Conservation (phyloP, 2,329 filamentous ascomycete genomes). For the Gaeumannomyces tritici region DNA sequence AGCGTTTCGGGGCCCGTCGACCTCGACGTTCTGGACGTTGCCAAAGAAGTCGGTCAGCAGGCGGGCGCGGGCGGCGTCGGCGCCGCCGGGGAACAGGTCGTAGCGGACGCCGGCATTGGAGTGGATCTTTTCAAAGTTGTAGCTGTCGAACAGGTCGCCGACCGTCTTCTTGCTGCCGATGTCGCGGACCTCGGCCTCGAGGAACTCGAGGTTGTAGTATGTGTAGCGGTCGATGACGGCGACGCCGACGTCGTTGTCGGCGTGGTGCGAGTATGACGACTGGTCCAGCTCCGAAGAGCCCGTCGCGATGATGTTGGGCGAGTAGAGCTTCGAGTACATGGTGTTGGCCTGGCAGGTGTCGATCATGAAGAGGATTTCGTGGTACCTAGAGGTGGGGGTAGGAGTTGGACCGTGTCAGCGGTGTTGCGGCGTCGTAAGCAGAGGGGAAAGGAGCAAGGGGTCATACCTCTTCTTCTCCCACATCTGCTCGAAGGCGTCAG, state of each 20-base stretch:
- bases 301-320: conserved; percentile 94
- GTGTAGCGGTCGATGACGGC: conserved; percentile 98
- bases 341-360: conserved; percentile 99
- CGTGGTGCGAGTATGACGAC: conserved; percentile 94
- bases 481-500: conserved; percentile 98
- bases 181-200: conserved; percentile 82
- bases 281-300: conserved; percentile 95
- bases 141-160: conserved; percentile 91
- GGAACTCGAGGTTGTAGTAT: conserved; percentile 95
- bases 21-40: conserved; percentile 95
- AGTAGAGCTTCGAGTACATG: conserved; percentile 98
- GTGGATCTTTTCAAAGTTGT: conserved; percentile 91
- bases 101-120: conserved; percentile 86
- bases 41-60: conserved; percentile 96
- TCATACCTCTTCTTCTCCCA: conserved; percentile 94
- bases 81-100: conserved; percentile 86
- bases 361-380: conserved; percentile 99
- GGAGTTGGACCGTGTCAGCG: not conserved
- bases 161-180: conserved; percentile 81
- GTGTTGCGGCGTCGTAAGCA: not conserved
- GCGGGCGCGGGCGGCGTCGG: conserved; percentile 64
- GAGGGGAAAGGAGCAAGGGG: not conserved
- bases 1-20: conserved; percentile 42
- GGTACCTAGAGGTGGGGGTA: conserved; percentile 49
- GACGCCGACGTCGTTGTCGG: conserved; percentile 94